Conservation (phyloP, 2,329 filamentous ascomycete genomes). For the Emydomyces testavorans region DNA sequence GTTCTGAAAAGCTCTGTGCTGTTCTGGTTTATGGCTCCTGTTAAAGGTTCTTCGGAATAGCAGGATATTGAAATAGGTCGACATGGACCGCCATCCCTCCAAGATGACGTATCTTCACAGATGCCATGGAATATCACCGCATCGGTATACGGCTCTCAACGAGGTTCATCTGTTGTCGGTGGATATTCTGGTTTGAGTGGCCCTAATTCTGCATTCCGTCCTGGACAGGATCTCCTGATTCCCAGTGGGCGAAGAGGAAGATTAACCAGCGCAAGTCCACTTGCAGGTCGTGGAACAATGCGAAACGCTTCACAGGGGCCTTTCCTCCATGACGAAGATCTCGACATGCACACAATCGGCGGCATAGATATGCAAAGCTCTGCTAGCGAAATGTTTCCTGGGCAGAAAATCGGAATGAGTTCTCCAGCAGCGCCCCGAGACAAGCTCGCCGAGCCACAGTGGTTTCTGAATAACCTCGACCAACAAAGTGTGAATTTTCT, state of each 20-base stretch:
- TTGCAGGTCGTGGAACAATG: conserved; percentile 41
- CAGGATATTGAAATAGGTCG: conserved; percentile 57
- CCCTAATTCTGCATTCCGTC: conserved; percentile 17
- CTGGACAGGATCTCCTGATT: conserved; percentile 18
- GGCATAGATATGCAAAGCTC: conserved; percentile 20
- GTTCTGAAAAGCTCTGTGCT: neutral
- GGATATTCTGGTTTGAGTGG: conserved; percentile 24
- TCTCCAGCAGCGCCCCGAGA: neutral
- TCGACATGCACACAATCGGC: conserved; percentile 14
- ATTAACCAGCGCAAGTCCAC: conserved; percentile 49
- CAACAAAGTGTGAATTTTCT: conserved; percentile 53
- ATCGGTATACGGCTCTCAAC: conserved; percentile 43
- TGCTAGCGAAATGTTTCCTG: conserved; percentile 22
- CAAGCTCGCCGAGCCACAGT: conserved; percentile 26
- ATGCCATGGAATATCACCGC: conserved; percentile 59
- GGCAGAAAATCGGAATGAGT: conserved; percentile 16
- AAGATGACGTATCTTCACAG: conserved; percentile 54
- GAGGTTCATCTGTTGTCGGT: conserved; percentile 28
- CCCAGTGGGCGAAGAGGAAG: conserved; percentile 34
- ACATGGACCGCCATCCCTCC: conserved; percentile 53
- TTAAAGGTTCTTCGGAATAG: neutral
- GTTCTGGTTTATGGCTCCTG: neutral
- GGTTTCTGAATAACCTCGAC: conserved; percentile 44
- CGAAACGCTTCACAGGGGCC: neutral
- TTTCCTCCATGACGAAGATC: conserved; percentile 9